phyloP scores from a whole-genome alignment of 2,329 filamentous ascomycete genomes.

The Massarina eburnea region DNA sequence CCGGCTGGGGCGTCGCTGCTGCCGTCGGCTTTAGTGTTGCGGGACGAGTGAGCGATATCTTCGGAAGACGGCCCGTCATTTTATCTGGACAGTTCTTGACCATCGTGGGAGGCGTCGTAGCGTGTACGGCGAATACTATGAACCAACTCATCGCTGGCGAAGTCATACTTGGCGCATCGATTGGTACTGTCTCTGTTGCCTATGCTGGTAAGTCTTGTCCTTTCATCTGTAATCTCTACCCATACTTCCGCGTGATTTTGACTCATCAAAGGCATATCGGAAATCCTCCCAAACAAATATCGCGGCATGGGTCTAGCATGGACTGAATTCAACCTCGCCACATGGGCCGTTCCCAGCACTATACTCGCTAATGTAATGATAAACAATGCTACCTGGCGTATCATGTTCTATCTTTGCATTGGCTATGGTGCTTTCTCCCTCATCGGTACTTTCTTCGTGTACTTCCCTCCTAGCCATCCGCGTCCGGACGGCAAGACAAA shows the following conservation, averaged over 20 bases:
- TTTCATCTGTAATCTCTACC: neutral
- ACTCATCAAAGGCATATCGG: slow-evolving; percentile 15
- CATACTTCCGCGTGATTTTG: neutral
- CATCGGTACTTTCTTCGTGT: slow-evolving; percentile 48
- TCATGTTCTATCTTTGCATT: slow-evolving; percentile 45
- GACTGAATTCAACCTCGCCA: slow-evolving; percentile 22
- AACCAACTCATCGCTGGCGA: slow-evolving; percentile 29
- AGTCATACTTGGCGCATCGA: slow-evolving; percentile 36
- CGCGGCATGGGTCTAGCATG: slow-evolving; percentile 29
- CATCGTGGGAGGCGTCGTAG: slow-evolving; percentile 32
- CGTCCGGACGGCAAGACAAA: slow-evolving; percentile 35
- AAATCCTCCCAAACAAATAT: slow-evolving; percentile 22
- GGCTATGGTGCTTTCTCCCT: slow-evolving; percentile 47
- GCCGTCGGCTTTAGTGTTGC: slow-evolving; percentile 37
- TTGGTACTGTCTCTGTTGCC: slow-evolving; percentile 46
- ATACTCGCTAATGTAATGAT: slow-evolving; percentile 44
- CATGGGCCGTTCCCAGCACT: slow-evolving; percentile 38
- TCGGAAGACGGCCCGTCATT: slow-evolving; percentile 35
- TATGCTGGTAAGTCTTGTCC: slow-evolving; percentile 22
- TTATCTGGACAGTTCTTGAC: slow-evolving; percentile 33
- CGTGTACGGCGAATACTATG: slow-evolving; percentile 24
- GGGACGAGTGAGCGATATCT: slow-evolving; percentile 38
- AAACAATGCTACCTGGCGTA: slow-evolving; percentile 42
- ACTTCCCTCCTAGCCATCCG: slow-evolving; percentile 51
- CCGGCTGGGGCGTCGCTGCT: slow-evolving; percentile 28